Base-by-base conservation (phyloP, 768 basidiomycete genomes). In the Tubosaeta sp. region DNA sequence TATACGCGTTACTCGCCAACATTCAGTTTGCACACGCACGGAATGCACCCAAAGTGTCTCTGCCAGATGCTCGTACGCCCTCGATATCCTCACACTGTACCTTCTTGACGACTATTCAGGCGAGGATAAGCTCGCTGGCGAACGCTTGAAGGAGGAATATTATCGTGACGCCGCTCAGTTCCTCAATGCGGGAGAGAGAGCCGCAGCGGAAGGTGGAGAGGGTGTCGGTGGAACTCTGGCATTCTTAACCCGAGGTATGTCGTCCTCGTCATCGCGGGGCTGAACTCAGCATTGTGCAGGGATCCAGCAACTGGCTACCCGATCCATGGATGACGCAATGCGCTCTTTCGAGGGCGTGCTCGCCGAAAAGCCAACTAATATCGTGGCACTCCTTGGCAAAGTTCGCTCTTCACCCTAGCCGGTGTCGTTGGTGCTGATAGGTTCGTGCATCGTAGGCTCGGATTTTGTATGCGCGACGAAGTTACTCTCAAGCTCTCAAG, bases 331-430 rank as follows among this genome's bases (percentile, higher is more conserved):
- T 34, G 85, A 91, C 53, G 94, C 95, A 0, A 71, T 86, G 58
- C 79, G 84, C 17, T 82, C 86, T 1, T 95, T 97, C 59, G 90
- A 95, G 13, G 79, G 79, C 25, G 85, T 95, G 10, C 76, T 97
- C 9, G 74, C 74, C 2, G 76, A 82, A 56, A 88, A 88, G 61
- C 89, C 94, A 0, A 90, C 85, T 16, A 95, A 98, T 64, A 65
- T 97, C 6, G 82, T 95, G 33, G 94, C 95, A 0, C 74, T 95
- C 5, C 75, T 93, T 9, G 94, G 93, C 50, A 92, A 95, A 75
- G 92, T 88, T 44, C 27, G 70, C 62, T 11, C 31, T 42, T 26
- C 13, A 8, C 11, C 5, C 22, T 19, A 6, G 6, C 6, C 35
- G 1, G 29, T 6, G 14, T 17, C n/a, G 25, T 12, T 26, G 17